Base-by-base conservation (phyloP, 768 basidiomycete genomes). In the Lepiota brunneoincarnata region DNA sequence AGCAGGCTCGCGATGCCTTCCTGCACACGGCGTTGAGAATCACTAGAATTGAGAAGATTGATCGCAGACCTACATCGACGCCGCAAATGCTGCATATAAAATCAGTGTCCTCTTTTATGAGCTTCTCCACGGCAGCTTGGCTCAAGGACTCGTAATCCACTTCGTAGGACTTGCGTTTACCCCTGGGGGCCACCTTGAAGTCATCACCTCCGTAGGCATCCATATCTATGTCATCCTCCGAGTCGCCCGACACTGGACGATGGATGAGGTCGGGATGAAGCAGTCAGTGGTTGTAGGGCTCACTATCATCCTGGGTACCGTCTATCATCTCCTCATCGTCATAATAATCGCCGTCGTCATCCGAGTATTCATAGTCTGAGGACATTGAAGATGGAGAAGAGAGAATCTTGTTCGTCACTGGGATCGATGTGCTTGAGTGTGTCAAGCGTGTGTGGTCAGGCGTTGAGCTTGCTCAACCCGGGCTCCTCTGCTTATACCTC, bases 51-150 rank as follows among this genome's bases (percentile, higher is more conserved):
- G 31, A 46, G 37, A 49, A 47, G 31, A 50, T 35, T 46, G 35
- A 24, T 46, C 34, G 20, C 28, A n/a, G 6, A 81, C 93, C 68
- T 65, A 95, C 94, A 57, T 96, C 89, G 46, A 95, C 86, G 23
- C 92, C 91, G 28, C 95, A 85, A 59, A 98, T 87, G 18, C 86
- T 84, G 61, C 85, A 81, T 57, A 98, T 89, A 68, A 94, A 84
- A n/a, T 91, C 89, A 40, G 93, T 75, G 63, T 95, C 91, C 49
- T 73, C 67, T 55, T 77, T 73, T 83, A 97, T 93, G 60, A 84
- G 81, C 59, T 79, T 82, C 75, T 90, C 86, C 49, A 99, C 84
- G 20, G 85, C 83, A 4, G 70, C 61, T 64, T 91, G 83, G 51
- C 80, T 81, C 47, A 95, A 81, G 11, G 87, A 79, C 54, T 89